Evolutionary conservation across 371 early-diverging fungal genomes (phyloP).

Genomic region (Mucor circinelloides): DNA sequence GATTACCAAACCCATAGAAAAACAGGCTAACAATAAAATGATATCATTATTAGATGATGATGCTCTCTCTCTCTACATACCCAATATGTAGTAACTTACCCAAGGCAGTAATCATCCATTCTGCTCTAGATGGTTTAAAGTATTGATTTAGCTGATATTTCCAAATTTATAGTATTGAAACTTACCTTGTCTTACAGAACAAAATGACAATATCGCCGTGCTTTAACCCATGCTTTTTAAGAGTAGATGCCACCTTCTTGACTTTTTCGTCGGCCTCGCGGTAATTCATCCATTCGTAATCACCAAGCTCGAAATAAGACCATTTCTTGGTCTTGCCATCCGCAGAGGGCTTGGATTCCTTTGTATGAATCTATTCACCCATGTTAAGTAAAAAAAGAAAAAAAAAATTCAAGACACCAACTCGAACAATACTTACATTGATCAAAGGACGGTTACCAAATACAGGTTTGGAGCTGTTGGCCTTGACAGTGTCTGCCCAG

Average conservation of each 20-base stretch:
- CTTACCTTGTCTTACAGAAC: constrained; percentile 63
- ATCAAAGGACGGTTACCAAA: constrained; percentile 55
- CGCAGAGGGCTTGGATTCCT: constrained; percentile 30
- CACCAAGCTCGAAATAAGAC: constrained; percentile 57
- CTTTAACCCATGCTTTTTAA: constrained; percentile 43
- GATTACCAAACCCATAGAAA: constrained; percentile 68
- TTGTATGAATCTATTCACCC: constrained; percentile 40
- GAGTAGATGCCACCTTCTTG: constrained; percentile 40
- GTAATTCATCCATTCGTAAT: constrained; percentile 56
- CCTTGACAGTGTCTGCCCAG: constrained; percentile 43
- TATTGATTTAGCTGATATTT: neutral
- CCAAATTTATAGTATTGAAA: neutral
- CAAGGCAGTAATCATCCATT: constrained; percentile 58
- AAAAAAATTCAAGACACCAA: neutral
- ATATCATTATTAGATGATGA: neutral
- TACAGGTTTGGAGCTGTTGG: constrained; percentile 40
- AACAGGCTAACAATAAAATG: constrained; percentile 53
- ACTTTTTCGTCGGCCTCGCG: constrained; percentile 40
- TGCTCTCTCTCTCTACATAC: neutral
- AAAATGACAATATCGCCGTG: constrained; percentile 57
- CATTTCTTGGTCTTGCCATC: constrained; percentile 55
- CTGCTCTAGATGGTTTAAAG: constrained; percentile 30
- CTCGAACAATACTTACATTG: constrained; percentile 36
- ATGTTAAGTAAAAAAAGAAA: neutral
- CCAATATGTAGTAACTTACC: constrained; percentile 32